Evolutionary conservation across 768 basidiomycete genomes (phyloP).

Genomic region (Amanita phalloides): DNA sequence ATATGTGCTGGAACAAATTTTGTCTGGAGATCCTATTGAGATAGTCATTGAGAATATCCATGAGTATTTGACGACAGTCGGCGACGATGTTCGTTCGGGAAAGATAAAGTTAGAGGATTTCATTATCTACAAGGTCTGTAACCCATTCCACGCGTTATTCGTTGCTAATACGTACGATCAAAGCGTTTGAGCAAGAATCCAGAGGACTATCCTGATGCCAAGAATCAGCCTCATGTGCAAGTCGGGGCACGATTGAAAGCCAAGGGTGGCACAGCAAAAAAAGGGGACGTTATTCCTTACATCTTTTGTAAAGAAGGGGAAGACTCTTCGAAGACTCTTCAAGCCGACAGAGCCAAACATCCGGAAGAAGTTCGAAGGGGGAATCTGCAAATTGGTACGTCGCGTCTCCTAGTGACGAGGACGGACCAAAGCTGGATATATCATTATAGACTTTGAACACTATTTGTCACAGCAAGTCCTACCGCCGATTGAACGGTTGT

Average conservation of each 20-base stretch:
- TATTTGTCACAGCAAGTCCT: constrained; percentile 89
- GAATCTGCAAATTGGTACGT: constrained; percentile 64
- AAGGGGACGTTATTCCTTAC: constrained; percentile 93
- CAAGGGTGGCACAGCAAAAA: constrained; percentile 67
- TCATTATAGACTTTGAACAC: constrained; percentile 68
- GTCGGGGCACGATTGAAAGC: constrained; percentile 88
- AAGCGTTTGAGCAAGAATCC: constrained; percentile 95
- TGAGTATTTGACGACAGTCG: constrained; percentile 71
- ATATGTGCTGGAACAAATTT: constrained; percentile 80
- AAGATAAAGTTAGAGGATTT: constrained; percentile 85
- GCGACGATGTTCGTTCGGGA: constrained; percentile 70
- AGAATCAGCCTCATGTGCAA: constrained; percentile 93
- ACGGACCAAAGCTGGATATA: constrained; percentile 5
- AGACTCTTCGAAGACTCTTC: constrained; percentile 58
- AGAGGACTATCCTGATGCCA: constrained; percentile 93
- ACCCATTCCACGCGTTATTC: background rate
- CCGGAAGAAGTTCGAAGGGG: constrained; percentile 83
- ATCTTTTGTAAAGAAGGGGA: constrained; percentile 80
- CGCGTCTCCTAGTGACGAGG: background rate
- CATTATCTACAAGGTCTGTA: constrained; percentile 78
- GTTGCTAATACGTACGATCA: background rate
- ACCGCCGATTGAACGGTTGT: constrained; percentile 90
- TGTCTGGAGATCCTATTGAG: constrained; percentile 89
- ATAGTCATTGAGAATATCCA: constrained; percentile 85
- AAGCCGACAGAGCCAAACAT: constrained; percentile 87